Percentiles rank a stretch among this genome's conserved stretches.
Conservation (phyloP, 2,329 filamentous ascomycete genomes). For the Trichoderma oligosporum region DNA sequence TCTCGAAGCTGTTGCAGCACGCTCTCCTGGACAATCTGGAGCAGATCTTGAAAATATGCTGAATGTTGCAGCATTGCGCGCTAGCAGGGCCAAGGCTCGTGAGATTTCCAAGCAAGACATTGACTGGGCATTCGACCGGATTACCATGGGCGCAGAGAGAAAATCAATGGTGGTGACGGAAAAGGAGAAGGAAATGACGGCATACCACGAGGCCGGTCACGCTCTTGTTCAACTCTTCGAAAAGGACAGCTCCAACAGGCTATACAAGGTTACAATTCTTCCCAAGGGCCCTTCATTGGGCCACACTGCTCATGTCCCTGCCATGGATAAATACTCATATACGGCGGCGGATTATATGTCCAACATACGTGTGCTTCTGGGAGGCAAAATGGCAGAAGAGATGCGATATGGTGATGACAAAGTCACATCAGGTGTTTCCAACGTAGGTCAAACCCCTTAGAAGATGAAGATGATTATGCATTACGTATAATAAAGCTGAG, state of each 20-base stretch:
- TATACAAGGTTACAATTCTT: constrained; percentile 98
- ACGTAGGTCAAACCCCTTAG: constrained; percentile 49
- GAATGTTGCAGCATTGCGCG: constrained; percentile 91
- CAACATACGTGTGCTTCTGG: constrained; percentile 74
- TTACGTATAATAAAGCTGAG: neutral
- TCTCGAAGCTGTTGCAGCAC: constrained; percentile 75
- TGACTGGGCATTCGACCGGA: constrained; percentile 97
- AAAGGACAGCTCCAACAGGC: constrained; percentile 63
- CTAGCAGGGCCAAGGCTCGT: constrained; percentile 78
- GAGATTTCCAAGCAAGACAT: constrained; percentile 76
- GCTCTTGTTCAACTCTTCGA: constrained; percentile 84
- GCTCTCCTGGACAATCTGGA: constrained; percentile 87
- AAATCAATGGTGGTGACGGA: constrained; percentile 85
- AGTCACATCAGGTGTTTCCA: constrained; percentile 82
- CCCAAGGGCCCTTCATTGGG: constrained; percentile 83
- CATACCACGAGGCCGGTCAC: constrained; percentile 94
- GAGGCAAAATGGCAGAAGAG: constrained; percentile 86
- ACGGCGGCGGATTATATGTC: constrained; percentile 82
- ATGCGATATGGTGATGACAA: constrained; percentile 87
- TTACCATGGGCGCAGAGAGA: constrained; percentile 93
- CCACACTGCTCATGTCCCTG: constrained; percentile 80
- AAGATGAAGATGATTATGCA: neutral
- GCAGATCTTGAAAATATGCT: constrained; percentile 95
- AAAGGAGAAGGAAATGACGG: constrained; percentile 94
- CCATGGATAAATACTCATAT: constrained; percentile 88